These are phyloP conservation scores for Epichloe typhina DNA, from an alignment of 2,329 filamentous ascomycete species.

Conservation along the genomic window DNA sequence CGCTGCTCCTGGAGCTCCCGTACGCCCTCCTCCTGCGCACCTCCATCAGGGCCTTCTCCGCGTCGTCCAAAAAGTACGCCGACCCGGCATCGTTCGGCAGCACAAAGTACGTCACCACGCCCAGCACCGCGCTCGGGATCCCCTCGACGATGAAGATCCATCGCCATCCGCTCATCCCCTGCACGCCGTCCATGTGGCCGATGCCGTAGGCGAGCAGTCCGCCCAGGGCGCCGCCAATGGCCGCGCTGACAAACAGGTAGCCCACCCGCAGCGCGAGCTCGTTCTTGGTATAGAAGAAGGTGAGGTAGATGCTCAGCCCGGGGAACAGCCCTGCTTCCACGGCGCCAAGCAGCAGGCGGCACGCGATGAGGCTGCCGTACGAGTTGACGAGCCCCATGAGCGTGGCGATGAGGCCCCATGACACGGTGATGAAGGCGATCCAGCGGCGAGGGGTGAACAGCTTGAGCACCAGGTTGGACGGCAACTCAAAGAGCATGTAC, in stretches of 20 bases:
- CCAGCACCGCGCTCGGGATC: slow-evolving; percentile 26
- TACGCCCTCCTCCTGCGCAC: slow-evolving; percentile 26
- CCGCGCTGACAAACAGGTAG: slow-evolving; percentile 59
- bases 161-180: slow-evolving; percentile 54
- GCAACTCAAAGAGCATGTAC: slow-evolving; percentile 48
- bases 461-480: slow-evolving; percentile 51
- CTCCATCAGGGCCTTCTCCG: slow-evolving; percentile 54
- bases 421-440: slow-evolving; percentile 48
- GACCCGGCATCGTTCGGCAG: slow-evolving; percentile 30
- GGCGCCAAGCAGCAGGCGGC: slow-evolving; percentile 53
- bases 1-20: slow-evolving; percentile 32
- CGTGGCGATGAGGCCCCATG: slow-evolving; percentile 58
- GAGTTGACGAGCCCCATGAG: slow-evolving; percentile 54
- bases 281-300: slow-evolving; percentile 62
- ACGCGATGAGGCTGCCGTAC: slow-evolving; percentile 53
- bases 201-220: slow-evolving; percentile 64
- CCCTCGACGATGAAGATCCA: slow-evolving; percentile 52
- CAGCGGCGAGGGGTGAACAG: slow-evolving; percentile 48
- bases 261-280: slow-evolving; percentile 61
- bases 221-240: slow-evolving; percentile 58
- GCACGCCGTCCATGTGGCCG: slow-evolving; percentile 55
- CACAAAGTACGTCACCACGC: slow-evolving; percentile 20
- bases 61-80: slow-evolving; percentile 44
- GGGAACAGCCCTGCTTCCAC: slow-evolving; percentile 61
- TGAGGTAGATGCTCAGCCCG: slow-evolving; percentile 55